These are phyloP conservation scores for Lagenidium giganteum DNA, from an alignment of 352 stramenopile species.

Conservation along the genomic window DNA sequence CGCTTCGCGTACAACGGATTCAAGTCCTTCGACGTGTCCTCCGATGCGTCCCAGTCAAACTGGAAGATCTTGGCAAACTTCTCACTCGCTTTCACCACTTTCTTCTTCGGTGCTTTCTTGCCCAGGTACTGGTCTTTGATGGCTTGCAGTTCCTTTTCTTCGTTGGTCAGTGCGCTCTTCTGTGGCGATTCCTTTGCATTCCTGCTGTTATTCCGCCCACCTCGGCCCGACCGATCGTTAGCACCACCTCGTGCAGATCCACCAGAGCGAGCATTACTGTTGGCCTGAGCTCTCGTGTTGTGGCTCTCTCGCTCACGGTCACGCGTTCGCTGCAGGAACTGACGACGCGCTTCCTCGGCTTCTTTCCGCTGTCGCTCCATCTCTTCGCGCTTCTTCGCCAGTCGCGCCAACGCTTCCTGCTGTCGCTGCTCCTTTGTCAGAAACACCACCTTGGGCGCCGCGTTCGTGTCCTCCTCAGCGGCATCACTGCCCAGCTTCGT, in stretches of 20 bases:
- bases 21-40: conserved; percentile 89
- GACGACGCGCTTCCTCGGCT: conserved; percentile 44
- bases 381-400: conserved; percentile 70
- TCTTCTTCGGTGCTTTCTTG: conserved; percentile 84
- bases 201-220: not conserved
- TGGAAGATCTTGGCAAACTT: conserved; percentile 93
- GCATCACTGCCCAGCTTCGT: conserved; percentile 17
- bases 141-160: conserved; percentile 71
- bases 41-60: conserved; percentile 91
- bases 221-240: too few relatives aligned
- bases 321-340: conserved; percentile 42
- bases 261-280: conserved; percentile 1
- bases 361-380: conserved; percentile 53
- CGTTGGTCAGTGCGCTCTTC: too few relatives aligned
- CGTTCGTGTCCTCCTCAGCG: not conserved
- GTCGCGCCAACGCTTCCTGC: conserved; percentile 57
- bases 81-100: conserved; percentile 88
- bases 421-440: conserved; percentile 78
- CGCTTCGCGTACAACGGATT: conserved; percentile 90
- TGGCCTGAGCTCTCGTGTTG: conserved; percentile 5
- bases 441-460: conserved; percentile 49
- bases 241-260: too few relatives aligned
- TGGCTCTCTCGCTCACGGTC: conserved; percentile 12
- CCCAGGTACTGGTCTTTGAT: conserved; percentile 90
- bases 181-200: too few relatives aligned